Evolutionary conservation across 331 rosid genomes (phyloP).

Genomic region (Telfairia occidentalis): DNA sequence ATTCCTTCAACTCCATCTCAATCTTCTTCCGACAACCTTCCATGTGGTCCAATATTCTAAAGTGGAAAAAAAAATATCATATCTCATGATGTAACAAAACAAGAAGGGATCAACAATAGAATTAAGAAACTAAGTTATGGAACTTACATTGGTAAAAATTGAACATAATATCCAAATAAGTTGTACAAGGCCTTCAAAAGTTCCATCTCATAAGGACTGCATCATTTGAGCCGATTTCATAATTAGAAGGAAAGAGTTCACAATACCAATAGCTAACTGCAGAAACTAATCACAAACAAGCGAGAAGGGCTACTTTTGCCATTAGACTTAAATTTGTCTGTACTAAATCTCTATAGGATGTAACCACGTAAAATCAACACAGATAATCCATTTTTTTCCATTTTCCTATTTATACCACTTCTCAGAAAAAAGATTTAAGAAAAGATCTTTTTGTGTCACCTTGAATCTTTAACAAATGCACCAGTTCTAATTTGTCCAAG

Average conservation of each 20-base stretch:
- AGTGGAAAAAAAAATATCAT: conserved; percentile 3
- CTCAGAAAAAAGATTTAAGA: not conserved
- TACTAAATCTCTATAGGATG: not conserved
- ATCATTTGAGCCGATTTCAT: conserved; percentile 1
- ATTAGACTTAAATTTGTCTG: not conserved
- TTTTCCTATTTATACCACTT: not conserved
- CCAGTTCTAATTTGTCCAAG: conserved; percentile 56
- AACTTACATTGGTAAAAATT: conserved; percentile 79
- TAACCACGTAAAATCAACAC: not conserved
- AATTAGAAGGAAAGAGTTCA: not conserved
- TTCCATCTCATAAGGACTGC: conserved; percentile 37
- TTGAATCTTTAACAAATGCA: conserved; percentile 25
- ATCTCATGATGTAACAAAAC: not conserved
- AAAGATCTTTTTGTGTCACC: conserved; percentile 26
- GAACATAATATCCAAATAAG: conserved; percentile 69
- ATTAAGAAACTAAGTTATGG: not conserved
- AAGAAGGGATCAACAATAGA: not conserved
- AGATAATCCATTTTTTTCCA: not conserved
- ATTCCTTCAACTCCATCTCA: conserved; percentile 43
- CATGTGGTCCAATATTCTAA: conserved; percentile 51
- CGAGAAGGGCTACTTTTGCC: not conserved
- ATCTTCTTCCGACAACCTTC: conserved; percentile 38
- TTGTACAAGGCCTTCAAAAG: conserved; percentile 49
- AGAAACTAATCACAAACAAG: not conserved
- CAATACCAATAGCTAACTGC: not conserved